Evolutionary conservation across 768 basidiomycete species (phyloP).

Genomic region (Rhizopogon salebrosus): DNA sequence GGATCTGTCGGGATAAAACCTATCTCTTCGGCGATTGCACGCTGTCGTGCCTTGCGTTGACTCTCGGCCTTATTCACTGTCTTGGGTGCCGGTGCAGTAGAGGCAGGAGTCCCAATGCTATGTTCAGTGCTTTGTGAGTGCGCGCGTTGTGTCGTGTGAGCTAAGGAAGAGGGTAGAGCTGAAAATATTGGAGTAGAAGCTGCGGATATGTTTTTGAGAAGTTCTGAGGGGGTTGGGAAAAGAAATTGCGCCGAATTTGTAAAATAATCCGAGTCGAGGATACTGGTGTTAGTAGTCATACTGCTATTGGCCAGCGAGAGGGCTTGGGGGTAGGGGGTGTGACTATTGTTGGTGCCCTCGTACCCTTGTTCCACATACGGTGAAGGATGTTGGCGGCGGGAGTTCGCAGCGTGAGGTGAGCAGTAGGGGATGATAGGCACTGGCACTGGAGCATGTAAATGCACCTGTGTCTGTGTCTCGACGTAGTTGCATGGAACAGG

Average conservation of each 20-base stretch:
- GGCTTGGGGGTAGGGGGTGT: constrained; percentile 11
- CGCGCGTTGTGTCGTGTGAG: not conserved
- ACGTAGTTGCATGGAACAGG: constrained; percentile 8
- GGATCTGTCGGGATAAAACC: constrained; percentile 59
- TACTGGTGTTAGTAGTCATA: not conserved
- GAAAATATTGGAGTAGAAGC: constrained; percentile 1
- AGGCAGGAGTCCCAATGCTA: not conserved
- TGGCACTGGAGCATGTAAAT: constrained; percentile 27
- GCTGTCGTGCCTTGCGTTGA: constrained; percentile 52
- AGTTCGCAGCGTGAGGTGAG: constrained; percentile 2
- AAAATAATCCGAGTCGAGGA: constrained; percentile 22
- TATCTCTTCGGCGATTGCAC: constrained; percentile 49
- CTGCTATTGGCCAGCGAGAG: not conserved
- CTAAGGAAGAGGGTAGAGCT: not conserved
- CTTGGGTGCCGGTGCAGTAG: not conserved
- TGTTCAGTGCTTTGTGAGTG: not conserved
- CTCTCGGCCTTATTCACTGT: constrained; percentile 37
- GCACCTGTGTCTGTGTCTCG: not conserved
- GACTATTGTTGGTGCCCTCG: constrained; percentile 8
- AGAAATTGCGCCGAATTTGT: constrained; percentile 27
- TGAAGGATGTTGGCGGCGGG: constrained; percentile 4
- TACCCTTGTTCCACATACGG: constrained; percentile 5
- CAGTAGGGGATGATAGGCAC: constrained; percentile 13
- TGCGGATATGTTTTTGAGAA: constrained; percentile 41
- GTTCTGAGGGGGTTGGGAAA: constrained; percentile 64